Percentiles rank a stretch among this genome's conserved stretches.
These are phyloP conservation scores for Backusella tuberculispora DNA, from an alignment of 192 early-diverging fungal species.

Conservation along the genomic window DNA sequence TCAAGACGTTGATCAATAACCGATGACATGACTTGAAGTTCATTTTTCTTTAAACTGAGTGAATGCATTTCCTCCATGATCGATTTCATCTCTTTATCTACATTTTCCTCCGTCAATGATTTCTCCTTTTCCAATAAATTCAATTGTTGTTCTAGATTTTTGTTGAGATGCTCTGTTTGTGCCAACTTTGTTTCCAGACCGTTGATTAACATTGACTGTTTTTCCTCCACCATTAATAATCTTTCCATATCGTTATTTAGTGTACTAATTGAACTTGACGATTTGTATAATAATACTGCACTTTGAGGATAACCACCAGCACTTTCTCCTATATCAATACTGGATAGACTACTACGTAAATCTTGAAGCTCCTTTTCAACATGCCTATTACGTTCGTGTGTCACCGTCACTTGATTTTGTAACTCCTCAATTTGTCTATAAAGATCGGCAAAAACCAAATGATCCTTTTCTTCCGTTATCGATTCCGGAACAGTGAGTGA, in stretches of 20 bases:
- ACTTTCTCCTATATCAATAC: neutral
- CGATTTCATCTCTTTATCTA: neutral
- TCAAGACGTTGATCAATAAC: slow-evolving; percentile 6
- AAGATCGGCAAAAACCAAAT: slow-evolving; percentile 15
- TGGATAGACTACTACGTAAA: neutral
- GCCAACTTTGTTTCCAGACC: neutral
- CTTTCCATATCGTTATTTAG: neutral
- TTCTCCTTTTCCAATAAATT: neutral
- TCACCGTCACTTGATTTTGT: slow-evolving; percentile 30
- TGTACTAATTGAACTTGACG: neutral
- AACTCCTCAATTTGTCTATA: slow-evolving; percentile 36
- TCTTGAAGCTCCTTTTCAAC: slow-evolving; percentile 22
- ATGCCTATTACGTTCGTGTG: slow-evolving; percentile 28
- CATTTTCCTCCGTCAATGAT: neutral
- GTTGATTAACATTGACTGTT: neutral
- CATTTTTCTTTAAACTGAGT: neutral
- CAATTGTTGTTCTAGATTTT: neutral
- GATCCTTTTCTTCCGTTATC: slow-evolving; percentile 16
- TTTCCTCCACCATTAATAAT: neutral
- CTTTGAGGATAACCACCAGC: neutral
- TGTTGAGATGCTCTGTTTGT: neutral
- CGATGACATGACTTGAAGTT: neutral
- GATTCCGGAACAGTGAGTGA: slow-evolving; percentile 1
- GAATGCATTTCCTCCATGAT: neutral
- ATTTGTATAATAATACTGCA: neutral